Percentiles rank a stretch among this genome's conserved stretches.
Conservation (phyloP, 2,329 filamentous ascomycete genomes). For the Helotiales sp. region DNA sequence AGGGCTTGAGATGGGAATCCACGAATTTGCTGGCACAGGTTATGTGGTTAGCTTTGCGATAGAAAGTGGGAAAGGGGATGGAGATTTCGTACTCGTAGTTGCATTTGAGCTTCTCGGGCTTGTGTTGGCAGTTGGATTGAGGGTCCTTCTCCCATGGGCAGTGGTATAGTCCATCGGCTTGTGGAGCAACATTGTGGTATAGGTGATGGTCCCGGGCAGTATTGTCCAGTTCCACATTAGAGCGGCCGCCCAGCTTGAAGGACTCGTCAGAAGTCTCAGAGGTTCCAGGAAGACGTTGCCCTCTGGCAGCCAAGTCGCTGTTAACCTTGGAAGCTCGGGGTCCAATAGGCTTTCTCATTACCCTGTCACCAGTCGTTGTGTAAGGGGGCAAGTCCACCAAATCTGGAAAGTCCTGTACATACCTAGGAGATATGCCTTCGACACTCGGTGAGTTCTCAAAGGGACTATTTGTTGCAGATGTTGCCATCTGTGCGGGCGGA, state of each 20-base stretch:
- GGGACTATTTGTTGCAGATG: slow-evolving; percentile 37
- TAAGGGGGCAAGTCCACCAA: slow-evolving; percentile 40
- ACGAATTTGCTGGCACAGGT: slow-evolving; percentile 79
- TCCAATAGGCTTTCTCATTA: slow-evolving; percentile 39
- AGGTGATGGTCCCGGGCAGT: slow-evolving; percentile 67
- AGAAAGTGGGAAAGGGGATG: not conserved
- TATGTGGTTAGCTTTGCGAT: slow-evolving; percentile 36
- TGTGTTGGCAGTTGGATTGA: slow-evolving; percentile 77
- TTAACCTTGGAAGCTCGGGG: slow-evolving; percentile 41
- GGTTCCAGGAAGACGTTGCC: slow-evolving; percentile 30
- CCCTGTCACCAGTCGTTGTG: slow-evolving; percentile 37
- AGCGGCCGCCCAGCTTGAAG: slow-evolving; percentile 38
- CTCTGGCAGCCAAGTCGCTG: slow-evolving; percentile 36
- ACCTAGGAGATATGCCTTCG: slow-evolving; percentile 41
- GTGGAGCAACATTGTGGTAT: slow-evolving; percentile 69
- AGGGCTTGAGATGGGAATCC: slow-evolving; percentile 95
- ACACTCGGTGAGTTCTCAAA: slow-evolving; percentile 39
- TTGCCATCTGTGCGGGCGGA: slow-evolving; percentile 33
- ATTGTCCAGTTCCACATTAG: slow-evolving; percentile 43
- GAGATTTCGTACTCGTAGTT: slow-evolving; percentile 86
- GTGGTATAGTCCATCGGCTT: slow-evolving; percentile 83
- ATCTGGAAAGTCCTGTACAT: slow-evolving; percentile 39
- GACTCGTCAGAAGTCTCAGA: slow-evolving; percentile 40
- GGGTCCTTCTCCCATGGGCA: slow-evolving; percentile 85
- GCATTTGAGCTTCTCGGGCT: slow-evolving; percentile 95